Evolutionary conservation across 139 green algal species (phyloP).

Genomic region (Nannochloris sp.): DNA sequence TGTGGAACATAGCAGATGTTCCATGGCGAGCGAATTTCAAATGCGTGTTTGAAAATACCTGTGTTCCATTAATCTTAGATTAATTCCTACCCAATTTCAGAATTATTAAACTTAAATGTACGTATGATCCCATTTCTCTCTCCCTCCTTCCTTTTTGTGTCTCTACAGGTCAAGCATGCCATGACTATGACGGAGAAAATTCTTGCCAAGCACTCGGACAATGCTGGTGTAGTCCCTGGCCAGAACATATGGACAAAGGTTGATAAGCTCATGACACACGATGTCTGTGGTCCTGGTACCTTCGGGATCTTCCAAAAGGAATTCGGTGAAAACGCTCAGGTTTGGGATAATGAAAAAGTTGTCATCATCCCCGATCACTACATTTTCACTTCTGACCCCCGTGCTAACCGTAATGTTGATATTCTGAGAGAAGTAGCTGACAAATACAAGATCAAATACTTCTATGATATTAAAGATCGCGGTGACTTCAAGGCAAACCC

Average conservation of each 20-base stretch:
- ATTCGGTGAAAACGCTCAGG: conserved; percentile 83
- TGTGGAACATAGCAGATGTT: too few species aligned
- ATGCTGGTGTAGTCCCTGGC: conserved; percentile 57
- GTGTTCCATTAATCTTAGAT: too few species aligned
- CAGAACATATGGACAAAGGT: conserved; percentile 92
- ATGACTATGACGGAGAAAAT: conserved; percentile 98
- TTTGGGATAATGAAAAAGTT: conserved; percentile 87
- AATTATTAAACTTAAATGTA: too few species aligned
- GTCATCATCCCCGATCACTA: conserved; percentile 97
- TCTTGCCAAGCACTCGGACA: conserved; percentile 70
- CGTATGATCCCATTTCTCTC: neutral
- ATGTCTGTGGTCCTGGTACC: conserved; percentile 91
- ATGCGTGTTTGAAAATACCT: too few species aligned
- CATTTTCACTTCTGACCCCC: conserved; percentile 90
- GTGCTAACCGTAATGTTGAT: conserved; percentile 95
- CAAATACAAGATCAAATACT: conserved; percentile 93
- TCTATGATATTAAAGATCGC: conserved; percentile 92
- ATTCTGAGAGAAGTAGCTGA: conserved; percentile 58
- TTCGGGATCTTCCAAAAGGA: conserved; percentile 95
- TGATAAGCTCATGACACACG: conserved; percentile 93
- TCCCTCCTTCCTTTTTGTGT: neutral
- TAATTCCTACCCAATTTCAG: too few species aligned
- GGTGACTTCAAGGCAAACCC: conserved; percentile 91
- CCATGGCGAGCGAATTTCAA: too few species aligned
- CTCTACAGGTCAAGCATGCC: conserved; percentile 71